These are phyloP conservation scores for Pythium apleroticum DNA, from an alignment of 352 stramenopile genomes.

Conservation along the genomic window DNA sequence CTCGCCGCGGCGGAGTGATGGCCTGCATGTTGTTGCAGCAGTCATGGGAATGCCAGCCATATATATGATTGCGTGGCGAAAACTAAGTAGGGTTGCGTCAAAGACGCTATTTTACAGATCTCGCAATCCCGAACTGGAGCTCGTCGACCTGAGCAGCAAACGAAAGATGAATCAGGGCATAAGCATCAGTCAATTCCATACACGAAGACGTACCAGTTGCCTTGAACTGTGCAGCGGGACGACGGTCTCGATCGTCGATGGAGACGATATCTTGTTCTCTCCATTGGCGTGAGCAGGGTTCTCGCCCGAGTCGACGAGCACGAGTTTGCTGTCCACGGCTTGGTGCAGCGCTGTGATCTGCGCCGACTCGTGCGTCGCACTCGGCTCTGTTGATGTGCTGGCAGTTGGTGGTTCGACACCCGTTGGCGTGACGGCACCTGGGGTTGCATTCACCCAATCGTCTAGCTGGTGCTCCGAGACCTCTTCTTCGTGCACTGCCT, in stretches of 20 bases:
- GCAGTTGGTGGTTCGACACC: neutral
- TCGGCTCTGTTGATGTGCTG: neutral
- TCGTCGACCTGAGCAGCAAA: conserved; percentile 25
- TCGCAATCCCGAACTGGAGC: conserved; percentile 26
- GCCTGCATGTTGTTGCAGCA: neutral
- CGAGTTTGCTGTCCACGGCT: conserved; percentile 35
- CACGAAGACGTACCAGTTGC: conserved; percentile 48
- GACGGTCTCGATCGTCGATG: conserved; percentile 77
- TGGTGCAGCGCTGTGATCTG: conserved; percentile 19
- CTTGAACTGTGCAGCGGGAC: conserved; percentile 67
- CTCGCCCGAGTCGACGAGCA: conserved; percentile 27
- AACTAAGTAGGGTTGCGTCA: neutral
- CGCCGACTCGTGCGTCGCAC: neutral
- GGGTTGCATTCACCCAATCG: conserved; percentile 41
- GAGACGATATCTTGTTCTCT: conserved; percentile 59
- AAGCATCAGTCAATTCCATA: neutral
- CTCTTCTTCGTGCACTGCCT: conserved; percentile 51
- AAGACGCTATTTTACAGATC: conserved; percentile 28
- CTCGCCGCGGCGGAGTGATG: neutral
- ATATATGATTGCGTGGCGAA: conserved; percentile 8
- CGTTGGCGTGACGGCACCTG: conserved; percentile 2
- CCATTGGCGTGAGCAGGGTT: conserved; percentile 38
- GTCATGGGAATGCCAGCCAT: neutral
- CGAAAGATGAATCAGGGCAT: neutral
- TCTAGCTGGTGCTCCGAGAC: conserved; percentile 53